phyloP scores from a whole-genome alignment of 129 eudicot species.

The Flaveria robusta region DNA sequence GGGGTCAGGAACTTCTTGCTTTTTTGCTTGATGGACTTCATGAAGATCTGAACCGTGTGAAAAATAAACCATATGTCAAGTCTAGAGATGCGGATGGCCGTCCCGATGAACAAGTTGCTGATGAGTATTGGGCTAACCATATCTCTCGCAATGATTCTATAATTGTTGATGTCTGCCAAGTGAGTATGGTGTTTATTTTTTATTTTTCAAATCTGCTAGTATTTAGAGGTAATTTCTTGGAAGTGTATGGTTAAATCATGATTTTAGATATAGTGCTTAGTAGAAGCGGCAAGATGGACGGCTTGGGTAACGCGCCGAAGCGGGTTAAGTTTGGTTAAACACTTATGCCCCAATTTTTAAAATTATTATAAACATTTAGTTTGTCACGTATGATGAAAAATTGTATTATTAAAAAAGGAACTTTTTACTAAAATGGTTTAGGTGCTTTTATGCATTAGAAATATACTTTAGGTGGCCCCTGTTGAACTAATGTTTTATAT shows the following conservation, averaged over 20 bases:
- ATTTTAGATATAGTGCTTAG: conserved; percentile 1
- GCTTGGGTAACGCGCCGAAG: not conserved
- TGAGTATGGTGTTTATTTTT: conserved; percentile 35
- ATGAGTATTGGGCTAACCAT: conserved; percentile 96
- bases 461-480: not conserved
- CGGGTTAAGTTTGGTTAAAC: not conserved
- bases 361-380: not conserved
- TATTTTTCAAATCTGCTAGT: not conserved
- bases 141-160: conserved; percentile 95
- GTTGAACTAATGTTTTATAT: not conserved
- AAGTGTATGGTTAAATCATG: conserved; percentile 13
- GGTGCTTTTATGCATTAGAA: conserved; percentile 12
- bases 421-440: not conserved
- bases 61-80: conserved; percentile 76
- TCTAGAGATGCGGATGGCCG: conserved; percentile 87
- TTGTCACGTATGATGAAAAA: not conserved
- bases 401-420: not conserved
- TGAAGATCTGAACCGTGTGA: conserved; percentile 96
- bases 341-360: not conserved
- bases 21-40: conserved; percentile 96
- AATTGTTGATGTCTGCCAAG: conserved; percentile 99
- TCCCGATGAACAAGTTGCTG: conserved; percentile 95
- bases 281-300: conserved; percentile 10
- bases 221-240: conserved; percentile 2
- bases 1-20: conserved; percentile 86